Evolutionary conservation across 169 alveolate genomes (phyloP).

Genomic region (Cryptosporidium ubiquitum): DNA sequence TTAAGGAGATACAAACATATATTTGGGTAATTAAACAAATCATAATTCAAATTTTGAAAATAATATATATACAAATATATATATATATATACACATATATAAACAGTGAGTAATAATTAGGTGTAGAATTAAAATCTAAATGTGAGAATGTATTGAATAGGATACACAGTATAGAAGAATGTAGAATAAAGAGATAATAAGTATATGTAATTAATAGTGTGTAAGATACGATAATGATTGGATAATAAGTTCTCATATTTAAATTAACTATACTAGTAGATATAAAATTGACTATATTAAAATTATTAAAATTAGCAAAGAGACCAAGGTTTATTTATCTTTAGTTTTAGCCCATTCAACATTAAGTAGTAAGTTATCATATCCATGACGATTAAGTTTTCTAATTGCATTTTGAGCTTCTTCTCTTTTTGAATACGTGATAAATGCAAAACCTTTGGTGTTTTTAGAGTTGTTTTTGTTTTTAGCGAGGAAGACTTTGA

Average conservation of each 20-base stretch:
- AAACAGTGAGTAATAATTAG: neutral
- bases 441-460: slow-evolving; percentile 91
- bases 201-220: neutral
- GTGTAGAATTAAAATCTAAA: neutral
- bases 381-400: slow-evolving; percentile 88
- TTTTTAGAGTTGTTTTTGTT: slow-evolving; percentile 89
- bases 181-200: neutral
- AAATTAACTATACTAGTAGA: neutral
- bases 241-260: neutral
- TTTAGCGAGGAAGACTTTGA: slow-evolving; percentile 88
- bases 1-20: slow-evolving; percentile 45
- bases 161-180: neutral
- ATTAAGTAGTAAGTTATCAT: slow-evolving; percentile 87
- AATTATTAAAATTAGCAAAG: neutral
- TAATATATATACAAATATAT: neutral
- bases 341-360: slow-evolving; percentile 79
- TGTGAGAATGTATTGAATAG: neutral
- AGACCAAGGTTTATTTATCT: neutral
- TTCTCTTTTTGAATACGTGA: slow-evolving; percentile 87
- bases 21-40: neutral
- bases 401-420: slow-evolving; percentile 89
- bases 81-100: neutral
- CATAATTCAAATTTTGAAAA: too few species aligned
- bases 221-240: neutral
- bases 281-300: neutral